These are phyloP conservation scores for Cutaneotrichosporon daszewskae DNA, from an alignment of 1,284 basidiomycete species.

Conservation along the genomic window DNA sequence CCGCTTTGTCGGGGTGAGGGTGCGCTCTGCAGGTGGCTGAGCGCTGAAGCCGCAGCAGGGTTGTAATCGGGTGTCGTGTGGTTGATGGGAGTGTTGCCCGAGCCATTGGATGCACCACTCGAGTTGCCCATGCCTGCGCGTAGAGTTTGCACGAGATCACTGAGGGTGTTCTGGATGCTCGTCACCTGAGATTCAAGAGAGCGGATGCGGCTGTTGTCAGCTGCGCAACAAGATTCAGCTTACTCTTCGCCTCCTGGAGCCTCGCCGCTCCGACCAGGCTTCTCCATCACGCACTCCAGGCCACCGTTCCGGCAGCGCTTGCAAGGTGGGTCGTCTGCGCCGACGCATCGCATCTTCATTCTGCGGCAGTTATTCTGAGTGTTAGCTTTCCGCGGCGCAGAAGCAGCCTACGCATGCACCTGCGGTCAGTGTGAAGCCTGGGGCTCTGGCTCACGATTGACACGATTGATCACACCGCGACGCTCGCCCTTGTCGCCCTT, in stretches of 20 bases:
- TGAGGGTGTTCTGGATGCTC: constrained; percentile 69
- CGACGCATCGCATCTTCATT: constrained; percentile 57
- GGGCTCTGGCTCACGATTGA: constrained; percentile 37
- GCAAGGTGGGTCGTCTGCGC: constrained; percentile 89
- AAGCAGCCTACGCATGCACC: constrained; percentile 37
- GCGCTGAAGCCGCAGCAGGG: too few species aligned
- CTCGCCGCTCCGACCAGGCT: constrained; percentile 64
- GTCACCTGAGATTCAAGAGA: constrained; percentile 77
- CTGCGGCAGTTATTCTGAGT: constrained; percentile 45
- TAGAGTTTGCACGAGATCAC: constrained; percentile 62
- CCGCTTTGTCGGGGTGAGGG: too few species aligned
- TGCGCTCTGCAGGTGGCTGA: too few species aligned
- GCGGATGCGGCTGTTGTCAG: constrained; percentile 65
- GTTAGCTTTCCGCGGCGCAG: background rate
- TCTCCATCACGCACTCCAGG: constrained; percentile 84
- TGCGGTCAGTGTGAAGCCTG: constrained; percentile 11
- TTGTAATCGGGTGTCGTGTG: constrained; percentile 14
- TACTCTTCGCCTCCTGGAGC: constrained; percentile 64
- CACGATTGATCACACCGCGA: constrained; percentile 41
- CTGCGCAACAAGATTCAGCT: constrained; percentile 34
- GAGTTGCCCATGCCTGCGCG: constrained; percentile 32
- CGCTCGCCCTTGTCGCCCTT: constrained; percentile 22
- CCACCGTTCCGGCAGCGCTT: constrained; percentile 78
- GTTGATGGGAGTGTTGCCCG: constrained; percentile 21
- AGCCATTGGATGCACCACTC: constrained; percentile 19